These are phyloP conservation scores for Chondrostereum purpureum DNA, from an alignment of 1,284 basidiomycete species.

Conservation along the genomic window DNA sequence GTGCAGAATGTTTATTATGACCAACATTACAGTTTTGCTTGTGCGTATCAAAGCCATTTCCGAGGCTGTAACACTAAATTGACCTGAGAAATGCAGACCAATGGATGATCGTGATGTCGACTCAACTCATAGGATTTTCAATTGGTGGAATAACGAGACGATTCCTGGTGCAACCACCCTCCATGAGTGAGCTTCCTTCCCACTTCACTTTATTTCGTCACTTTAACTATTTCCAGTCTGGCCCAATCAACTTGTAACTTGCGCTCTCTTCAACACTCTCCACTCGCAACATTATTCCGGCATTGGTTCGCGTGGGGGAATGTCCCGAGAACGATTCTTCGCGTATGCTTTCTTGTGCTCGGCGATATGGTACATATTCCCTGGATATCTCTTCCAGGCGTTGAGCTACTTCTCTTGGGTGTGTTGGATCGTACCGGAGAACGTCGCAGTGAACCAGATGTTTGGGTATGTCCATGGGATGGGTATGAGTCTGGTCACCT, in stretches of 20 bases:
- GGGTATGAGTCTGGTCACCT: constrained; percentile 70
- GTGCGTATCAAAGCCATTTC: constrained; percentile 25
- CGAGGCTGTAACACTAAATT: background rate
- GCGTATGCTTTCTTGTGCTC: constrained; percentile 52
- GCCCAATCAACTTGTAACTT: constrained; percentile 79
- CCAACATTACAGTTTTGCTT: constrained; percentile 59
- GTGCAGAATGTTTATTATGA: constrained; percentile 40
- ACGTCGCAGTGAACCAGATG: constrained; percentile 46
- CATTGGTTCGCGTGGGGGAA: constrained; percentile 55
- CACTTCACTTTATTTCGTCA: background rate
- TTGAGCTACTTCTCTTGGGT: constrained; percentile 68
- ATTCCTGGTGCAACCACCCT: constrained; percentile 68
- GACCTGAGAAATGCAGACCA: constrained; percentile 37
- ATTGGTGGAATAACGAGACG: constrained; percentile 58
- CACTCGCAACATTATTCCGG: constrained; percentile 60
- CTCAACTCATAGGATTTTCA: constrained; percentile 71
- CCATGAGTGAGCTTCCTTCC: constrained; percentile 57
- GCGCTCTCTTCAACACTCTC: constrained; percentile 79
- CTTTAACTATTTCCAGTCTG: constrained; percentile 43
- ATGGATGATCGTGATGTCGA: constrained; percentile 78
- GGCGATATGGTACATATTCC: constrained; percentile 63
- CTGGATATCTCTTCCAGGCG: constrained; percentile 70
- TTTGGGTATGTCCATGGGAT: constrained; percentile 77
- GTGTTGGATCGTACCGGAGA: constrained; percentile 15
- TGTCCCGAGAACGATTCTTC: constrained; percentile 77